A percentile compares a stretch with the other conserved stretches of the same genome.
Evolutionary conservation across 2,329 filamentous ascomycete species (phyloP).

Genomic region (Trichoderma semiorbis): DNA sequence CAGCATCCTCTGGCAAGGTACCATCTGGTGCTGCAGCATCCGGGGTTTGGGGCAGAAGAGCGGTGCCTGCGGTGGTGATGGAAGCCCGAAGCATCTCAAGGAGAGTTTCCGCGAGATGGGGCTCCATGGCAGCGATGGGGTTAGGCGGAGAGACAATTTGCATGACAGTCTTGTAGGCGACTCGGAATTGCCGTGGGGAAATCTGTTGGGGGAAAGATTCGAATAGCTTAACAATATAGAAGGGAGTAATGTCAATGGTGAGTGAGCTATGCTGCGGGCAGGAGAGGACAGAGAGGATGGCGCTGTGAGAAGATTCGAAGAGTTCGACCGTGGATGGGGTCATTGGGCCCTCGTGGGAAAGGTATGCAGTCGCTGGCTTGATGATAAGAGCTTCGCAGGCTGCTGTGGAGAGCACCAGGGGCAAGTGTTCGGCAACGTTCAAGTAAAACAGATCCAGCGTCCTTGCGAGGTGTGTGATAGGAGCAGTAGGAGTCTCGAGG

Average conservation of each 20-base stretch:
- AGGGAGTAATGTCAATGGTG: constrained; percentile 69
- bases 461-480: constrained; percentile 51
- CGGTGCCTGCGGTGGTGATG: constrained; percentile 49
- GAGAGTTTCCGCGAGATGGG: constrained; percentile 73
- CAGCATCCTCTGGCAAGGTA: constrained; percentile 31
- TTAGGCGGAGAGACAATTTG: constrained; percentile 79
- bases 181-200: constrained; percentile 78
- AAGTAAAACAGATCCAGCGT: constrained; percentile 85
- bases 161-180: constrained; percentile 83
- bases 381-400: constrained; percentile 71
- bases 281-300: constrained; percentile 75
- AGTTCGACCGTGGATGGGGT: constrained; percentile 52
- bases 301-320: constrained; percentile 86
- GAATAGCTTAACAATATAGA: constrained; percentile 80
- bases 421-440: constrained; percentile 80
- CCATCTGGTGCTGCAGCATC: constrained; percentile 31
- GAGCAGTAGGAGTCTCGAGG: constrained; percentile 31
- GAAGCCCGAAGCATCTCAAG: constrained; percentile 72
- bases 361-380: constrained; percentile 69
- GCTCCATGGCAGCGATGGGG: constrained; percentile 67
- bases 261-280: constrained; percentile 73
- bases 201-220: constrained; percentile 74
- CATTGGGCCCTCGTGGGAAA: constrained; percentile 47
- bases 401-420: constrained; percentile 62
- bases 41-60: constrained; percentile 35